These are phyloP conservation scores for Apiotrichum mycotoxinovorans DNA, from an alignment of 1,284 basidiomycete species.

Conservation along the genomic window DNA sequence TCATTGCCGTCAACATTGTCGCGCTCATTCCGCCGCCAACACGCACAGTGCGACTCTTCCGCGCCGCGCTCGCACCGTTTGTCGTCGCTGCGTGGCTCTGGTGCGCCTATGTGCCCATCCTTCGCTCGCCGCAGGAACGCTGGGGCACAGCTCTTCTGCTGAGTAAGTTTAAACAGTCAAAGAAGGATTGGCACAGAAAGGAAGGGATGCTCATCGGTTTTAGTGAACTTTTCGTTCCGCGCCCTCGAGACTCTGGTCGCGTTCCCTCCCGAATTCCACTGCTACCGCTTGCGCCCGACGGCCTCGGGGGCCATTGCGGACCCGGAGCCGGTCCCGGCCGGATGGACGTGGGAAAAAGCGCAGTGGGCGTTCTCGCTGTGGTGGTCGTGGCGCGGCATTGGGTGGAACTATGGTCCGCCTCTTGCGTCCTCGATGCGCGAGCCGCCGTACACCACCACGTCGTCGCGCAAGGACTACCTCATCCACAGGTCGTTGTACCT, in stretches of 20 bases:
- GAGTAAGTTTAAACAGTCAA: constrained; percentile 15
- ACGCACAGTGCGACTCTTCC: constrained; percentile 26
- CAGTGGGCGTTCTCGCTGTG: constrained; percentile 34
- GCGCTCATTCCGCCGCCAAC: constrained; percentile 26
- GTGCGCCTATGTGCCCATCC: constrained; percentile 14
- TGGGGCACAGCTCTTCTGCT: constrained; percentile 29
- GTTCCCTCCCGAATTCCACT: constrained; percentile 36
- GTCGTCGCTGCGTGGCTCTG: constrained; percentile 18
- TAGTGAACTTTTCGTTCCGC: constrained; percentile 20
- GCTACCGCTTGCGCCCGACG: constrained; percentile 23
- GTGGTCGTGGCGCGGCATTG: constrained; percentile 40
- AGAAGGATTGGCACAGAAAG: not conserved
- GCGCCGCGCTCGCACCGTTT: constrained; percentile 26
- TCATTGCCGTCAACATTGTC: constrained; percentile 13
- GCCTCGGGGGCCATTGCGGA: constrained; percentile 8
- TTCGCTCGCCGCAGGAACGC: constrained; percentile 22
- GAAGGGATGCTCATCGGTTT: not conserved
- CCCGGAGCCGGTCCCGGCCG: constrained; percentile 35
- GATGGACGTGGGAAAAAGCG: constrained; percentile 37
- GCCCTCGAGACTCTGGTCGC: constrained; percentile 33
- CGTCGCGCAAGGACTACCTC: constrained; percentile 23
- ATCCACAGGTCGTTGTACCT: constrained; percentile 13
- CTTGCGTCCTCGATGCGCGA: constrained; percentile 23
- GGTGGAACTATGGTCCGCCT: constrained; percentile 38
- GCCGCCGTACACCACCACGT: constrained; percentile 29